Evolutionary conservation across 768 basidiomycete species (phyloP).

Genomic region (Suillus occidentalis): DNA sequence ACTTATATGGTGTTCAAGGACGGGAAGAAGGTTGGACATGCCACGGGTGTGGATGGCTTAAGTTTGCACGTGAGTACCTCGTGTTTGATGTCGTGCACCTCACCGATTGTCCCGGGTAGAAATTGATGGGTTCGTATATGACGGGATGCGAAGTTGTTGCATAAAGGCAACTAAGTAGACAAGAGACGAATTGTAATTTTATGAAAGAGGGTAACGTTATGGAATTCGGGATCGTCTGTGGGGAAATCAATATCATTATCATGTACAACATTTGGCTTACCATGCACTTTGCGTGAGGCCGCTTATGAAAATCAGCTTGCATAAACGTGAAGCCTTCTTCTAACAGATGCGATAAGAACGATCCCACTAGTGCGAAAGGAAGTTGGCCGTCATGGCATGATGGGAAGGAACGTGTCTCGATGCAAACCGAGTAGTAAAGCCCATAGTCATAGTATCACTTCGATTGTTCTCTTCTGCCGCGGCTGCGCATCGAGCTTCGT

Average conservation of each 20-base stretch:
- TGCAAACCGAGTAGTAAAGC: neutral
- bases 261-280: neutral
- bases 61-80: constrained; percentile 27
- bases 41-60: constrained; percentile 26
- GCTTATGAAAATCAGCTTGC: neutral
- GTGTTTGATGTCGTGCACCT: constrained; percentile 1
- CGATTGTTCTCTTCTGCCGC: neutral
- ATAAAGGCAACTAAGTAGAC: neutral
- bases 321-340: neutral
- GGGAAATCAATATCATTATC: neutral
- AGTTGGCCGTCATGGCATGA: neutral
- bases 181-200: neutral
- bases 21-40: constrained; percentile 25
- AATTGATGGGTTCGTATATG: constrained; percentile 21
- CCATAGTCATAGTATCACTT: neutral
- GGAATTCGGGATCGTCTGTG: neutral
- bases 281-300: neutral
- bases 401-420: constrained; percentile 1
- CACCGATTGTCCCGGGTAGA: constrained; percentile 12
- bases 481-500: neutral
- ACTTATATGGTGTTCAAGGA: constrained; percentile 32
- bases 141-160: constrained; percentile 1
- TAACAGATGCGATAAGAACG: neutral
- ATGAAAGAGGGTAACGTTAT: neutral
- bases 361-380: neutral